Conservation (phyloP, 345 rosid species). For the Fremontodendron californicum region DNA sequence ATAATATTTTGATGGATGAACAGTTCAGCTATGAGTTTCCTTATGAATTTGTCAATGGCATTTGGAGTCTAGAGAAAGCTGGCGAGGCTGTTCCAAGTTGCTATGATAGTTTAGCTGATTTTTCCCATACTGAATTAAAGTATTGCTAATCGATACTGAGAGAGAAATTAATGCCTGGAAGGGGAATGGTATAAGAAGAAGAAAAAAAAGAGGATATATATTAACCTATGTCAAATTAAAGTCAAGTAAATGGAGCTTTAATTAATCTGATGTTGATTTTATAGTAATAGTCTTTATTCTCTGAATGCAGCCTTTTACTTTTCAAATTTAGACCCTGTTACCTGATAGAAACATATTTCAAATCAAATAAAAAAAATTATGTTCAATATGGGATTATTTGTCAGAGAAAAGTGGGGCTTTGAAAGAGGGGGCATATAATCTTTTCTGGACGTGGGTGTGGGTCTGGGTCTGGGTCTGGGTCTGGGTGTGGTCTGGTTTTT, state of each 20-base stretch:
- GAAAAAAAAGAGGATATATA: neutral
- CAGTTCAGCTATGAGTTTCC: conserved; percentile 20
- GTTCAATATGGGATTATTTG: neutral
- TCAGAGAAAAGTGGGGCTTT: neutral
- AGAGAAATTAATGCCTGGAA: neutral
- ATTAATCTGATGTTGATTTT: conserved; percentile 13
- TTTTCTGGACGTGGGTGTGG: too few species aligned
- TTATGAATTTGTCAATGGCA: conserved; percentile 22
- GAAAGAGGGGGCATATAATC: too few species aligned
- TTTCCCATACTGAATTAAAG: conserved; percentile 21
- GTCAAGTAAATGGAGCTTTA: neutral
- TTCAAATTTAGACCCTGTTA: neutral
- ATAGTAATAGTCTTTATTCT: neutral
- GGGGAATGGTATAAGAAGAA: neutral
- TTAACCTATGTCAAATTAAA: conserved; percentile 5
- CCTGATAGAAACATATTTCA: neutral
- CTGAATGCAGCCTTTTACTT: neutral
- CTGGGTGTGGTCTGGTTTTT: too few species aligned
- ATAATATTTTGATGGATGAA: conserved; percentile 15
- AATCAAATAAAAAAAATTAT: neutral
- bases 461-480: too few species aligned
- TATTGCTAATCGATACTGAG: conserved; percentile 16
- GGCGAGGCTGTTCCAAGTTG: conserved; percentile 12
- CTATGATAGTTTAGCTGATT: conserved; percentile 14
- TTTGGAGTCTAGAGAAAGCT: conserved; percentile 19